These are phyloP conservation scores for Penicillium bialowiezense DNA, from an alignment of 495 filamentous ascomycete species.

Conservation along the genomic window DNA sequence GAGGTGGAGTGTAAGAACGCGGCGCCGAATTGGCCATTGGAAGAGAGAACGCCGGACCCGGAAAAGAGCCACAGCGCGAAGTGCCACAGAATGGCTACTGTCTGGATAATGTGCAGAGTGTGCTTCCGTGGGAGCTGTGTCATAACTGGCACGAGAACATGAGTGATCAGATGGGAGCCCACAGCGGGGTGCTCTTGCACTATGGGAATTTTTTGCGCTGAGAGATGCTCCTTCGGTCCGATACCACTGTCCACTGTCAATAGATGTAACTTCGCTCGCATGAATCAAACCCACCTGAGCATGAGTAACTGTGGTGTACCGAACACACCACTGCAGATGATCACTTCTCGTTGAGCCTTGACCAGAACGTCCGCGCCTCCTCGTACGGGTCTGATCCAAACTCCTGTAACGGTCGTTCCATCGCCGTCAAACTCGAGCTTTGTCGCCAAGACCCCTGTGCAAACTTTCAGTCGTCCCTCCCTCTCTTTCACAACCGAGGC, in stretches of 20 bases:
- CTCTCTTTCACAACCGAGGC: background rate
- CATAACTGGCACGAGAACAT: slow-evolving; percentile 1
- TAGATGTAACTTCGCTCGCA: background rate
- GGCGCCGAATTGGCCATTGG: background rate
- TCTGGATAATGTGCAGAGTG: slow-evolving; percentile 1
- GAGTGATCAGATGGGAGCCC: background rate
- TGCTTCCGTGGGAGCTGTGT: background rate
- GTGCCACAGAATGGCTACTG: background rate
- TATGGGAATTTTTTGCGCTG: background rate
- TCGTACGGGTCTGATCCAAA: background rate
- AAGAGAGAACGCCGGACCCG: background rate
- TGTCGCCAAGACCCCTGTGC: background rate
- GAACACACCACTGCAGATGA: background rate
- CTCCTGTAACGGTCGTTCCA: background rate
- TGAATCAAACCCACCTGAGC: background rate
- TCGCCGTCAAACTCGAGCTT: background rate
- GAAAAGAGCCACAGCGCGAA: background rate
- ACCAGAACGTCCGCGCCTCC: background rate
- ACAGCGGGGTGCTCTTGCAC: background rate
- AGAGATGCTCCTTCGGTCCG: background rate
- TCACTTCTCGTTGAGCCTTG: background rate
- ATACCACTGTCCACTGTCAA: background rate
- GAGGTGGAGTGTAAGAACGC: background rate
- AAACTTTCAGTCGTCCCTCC: background rate
- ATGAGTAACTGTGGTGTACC: background rate